Conservation (phyloP, 208 protist species). For the Acanthamoeba rhysodes region DNA sequence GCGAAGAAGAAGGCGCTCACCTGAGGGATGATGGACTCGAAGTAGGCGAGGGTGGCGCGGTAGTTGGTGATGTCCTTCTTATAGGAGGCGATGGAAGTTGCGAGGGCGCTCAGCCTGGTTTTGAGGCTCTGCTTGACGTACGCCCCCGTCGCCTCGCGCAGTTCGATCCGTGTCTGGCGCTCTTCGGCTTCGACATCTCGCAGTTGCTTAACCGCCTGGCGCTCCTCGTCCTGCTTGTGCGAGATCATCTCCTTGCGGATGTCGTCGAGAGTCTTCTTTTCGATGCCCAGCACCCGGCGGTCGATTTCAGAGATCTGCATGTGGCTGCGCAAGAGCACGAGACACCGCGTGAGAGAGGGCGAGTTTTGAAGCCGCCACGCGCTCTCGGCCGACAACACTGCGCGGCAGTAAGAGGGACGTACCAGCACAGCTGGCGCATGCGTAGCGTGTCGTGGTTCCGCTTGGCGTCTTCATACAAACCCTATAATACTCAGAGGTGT, state of each 20-base stretch:
- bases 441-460: not conserved
- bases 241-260: constrained; percentile 44
- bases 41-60: not conserved
- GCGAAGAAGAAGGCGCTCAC: not conserved
- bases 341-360: too few relatives aligned
- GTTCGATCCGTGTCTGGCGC: not conserved
- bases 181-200: not conserved
- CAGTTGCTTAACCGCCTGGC: not conserved
- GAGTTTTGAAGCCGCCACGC: too few relatives aligned
- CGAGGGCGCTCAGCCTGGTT: not conserved
- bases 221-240: not conserved
- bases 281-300: not conserved
- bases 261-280: constrained; percentile 63
- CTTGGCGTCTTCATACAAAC: not conserved
- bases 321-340: not conserved
- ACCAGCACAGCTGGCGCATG: constrained; percentile 72
- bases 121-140: not conserved
- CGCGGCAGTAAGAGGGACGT: not conserved
- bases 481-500: not conserved
- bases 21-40: not conserved
- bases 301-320: constrained; percentile 50
- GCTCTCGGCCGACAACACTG: not conserved
- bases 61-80: constrained; percentile 7
- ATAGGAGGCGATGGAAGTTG: not conserved
- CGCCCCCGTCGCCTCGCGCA: not conserved